Percentiles rank a stretch among this genome's conserved stretches.
Evolutionary conservation across 192 early-diverging fungal species (phyloP).

Genomic region (Backusella macrospora): DNA sequence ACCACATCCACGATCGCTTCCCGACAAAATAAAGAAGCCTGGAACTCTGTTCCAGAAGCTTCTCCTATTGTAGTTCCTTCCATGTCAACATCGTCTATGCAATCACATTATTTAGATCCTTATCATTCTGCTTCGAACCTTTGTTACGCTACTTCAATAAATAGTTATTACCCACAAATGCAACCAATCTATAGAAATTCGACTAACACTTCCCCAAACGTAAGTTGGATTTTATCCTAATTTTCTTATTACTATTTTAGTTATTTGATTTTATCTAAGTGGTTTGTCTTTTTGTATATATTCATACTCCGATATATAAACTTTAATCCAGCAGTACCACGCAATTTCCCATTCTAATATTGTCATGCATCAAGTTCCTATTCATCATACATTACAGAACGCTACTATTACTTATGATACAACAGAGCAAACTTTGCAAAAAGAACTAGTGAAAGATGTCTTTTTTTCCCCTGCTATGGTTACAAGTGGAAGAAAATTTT

Average conservation of each 20-base stretch:
- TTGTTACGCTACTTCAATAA: neutral
- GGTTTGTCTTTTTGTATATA: conserved; percentile 1
- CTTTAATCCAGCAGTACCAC: conserved; percentile 23
- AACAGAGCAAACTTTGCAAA: conserved; percentile 6
- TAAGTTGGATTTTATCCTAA: conserved; percentile 15
- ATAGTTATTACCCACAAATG: neutral
- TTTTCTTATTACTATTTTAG: neutral
- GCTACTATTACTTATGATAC: conserved; percentile 44
- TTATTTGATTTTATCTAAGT: neutral
- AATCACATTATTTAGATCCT: conserved; percentile 13
- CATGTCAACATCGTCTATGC: conserved; percentile 11
- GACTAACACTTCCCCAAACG: conserved; percentile 1
- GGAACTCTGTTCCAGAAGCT: conserved; percentile 10
- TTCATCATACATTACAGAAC: conserved; percentile 38
- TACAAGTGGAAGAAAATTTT: conserved; percentile 1
- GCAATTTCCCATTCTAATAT: conserved; percentile 18
- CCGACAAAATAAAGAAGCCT: conserved; percentile 15
- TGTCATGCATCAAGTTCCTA: conserved; percentile 23
- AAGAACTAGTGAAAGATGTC: conserved; percentile 45
- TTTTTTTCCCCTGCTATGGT: conserved; percentile 46
- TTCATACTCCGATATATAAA: neutral
- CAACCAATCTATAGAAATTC: conserved; percentile 9
- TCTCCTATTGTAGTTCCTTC: conserved; percentile 26
- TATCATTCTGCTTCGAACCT: conserved; percentile 9
- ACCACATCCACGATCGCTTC: conserved; percentile 9